Base-by-base conservation (phyloP, 139 green algal genomes). In the Chlamydomonas urium region DNA sequence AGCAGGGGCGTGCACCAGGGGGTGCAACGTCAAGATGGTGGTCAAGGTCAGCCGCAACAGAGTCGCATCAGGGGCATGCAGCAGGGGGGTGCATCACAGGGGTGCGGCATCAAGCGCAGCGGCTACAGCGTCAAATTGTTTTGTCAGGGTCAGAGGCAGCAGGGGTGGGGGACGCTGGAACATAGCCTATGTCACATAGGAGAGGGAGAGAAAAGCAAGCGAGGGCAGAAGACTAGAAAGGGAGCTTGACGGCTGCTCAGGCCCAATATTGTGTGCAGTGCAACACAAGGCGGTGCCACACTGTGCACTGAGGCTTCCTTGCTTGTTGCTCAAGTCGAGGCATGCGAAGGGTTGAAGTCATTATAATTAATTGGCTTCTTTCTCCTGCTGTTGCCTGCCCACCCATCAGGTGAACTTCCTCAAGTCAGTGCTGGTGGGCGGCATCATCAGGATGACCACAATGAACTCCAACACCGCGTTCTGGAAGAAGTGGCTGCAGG, bases 391-490 rank as follows among this genome's bases (percentile, higher is more conserved):
- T 47, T 24, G 29, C 32, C 14, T 42, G 31, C 59, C 14, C 37
- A 36, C 14, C 34, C 19, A 1, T 0, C 69, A 81, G 75, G 75
- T 77, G 3, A 53, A 82, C 36, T 82, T 82, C 36, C 19, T 82
- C 1, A 65, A 71, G 29, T 36, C 29, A 36, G 60, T 36, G 31
- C 47, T 59, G 38, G 56, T 79, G 37, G 66, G 60, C 23, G 71
- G 59, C 57, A 79, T 83, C 58, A 79, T 83, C 67, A 38, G 31
- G 31, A 50, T 31, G 6, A 79, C 72, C 60, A 76, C 66, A 5
- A 65, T 57, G 21, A 32, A 37, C 5, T 66, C 76, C 0, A 65
- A 34, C 36, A 38, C 31, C 17, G 47, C 35, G 8, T 80, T 73
- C 47, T 76, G 47, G 60, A 57, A 24, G 14, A 42, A 47, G 17